Percentiles rank a stretch among this genome's conserved stretches.
phyloP scores from a whole-genome alignment of 257 asterid species.

The Fraxinus cuspidata region DNA sequence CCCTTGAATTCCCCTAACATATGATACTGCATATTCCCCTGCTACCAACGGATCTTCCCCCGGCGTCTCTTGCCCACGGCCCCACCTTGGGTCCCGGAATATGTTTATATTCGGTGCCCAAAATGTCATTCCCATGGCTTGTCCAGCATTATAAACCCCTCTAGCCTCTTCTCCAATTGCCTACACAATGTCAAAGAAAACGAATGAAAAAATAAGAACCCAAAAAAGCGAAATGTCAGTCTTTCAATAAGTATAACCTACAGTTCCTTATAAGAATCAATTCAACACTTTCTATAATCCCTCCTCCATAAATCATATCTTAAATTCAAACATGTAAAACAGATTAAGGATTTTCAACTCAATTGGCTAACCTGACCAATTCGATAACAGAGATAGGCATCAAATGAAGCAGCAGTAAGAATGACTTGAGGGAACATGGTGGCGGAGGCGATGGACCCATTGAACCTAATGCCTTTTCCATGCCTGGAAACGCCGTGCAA shows the following conservation, averaged over 20 bases:
- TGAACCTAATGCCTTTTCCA: slow-evolving; percentile 52
- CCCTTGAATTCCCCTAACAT: slow-evolving; percentile 77
- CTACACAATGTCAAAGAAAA: slow-evolving; percentile 11
- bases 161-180: slow-evolving; percentile 47
- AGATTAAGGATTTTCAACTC: neutral
- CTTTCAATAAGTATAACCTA: neutral
- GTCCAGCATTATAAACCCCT: slow-evolving; percentile 41
- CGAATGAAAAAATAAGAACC: neutral
- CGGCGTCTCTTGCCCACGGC: slow-evolving; percentile 47
- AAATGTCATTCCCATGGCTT: slow-evolving; percentile 41
- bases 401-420: slow-evolving; percentile 39
- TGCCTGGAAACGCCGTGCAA: slow-evolving; percentile 64
- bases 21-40: slow-evolving; percentile 40
- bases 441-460: slow-evolving; percentile 53
- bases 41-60: slow-evolving; percentile 44
- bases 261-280: neutral
- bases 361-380: slow-evolving; percentile 31
- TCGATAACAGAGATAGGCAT: slow-evolving; percentile 40
- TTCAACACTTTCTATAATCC: neutral
- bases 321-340: neutral
- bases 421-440: slow-evolving; percentile 62
- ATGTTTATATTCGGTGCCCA: slow-evolving; percentile 53
- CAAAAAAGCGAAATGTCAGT: neutral
- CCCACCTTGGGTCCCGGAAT: slow-evolving; percentile 51
- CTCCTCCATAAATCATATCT: no score